Evolutionary conservation across 1,284 basidiomycete species (phyloP), one percentile per base, ranked within the genome.

Genomic region (Inonotus obliquus): DNA sequence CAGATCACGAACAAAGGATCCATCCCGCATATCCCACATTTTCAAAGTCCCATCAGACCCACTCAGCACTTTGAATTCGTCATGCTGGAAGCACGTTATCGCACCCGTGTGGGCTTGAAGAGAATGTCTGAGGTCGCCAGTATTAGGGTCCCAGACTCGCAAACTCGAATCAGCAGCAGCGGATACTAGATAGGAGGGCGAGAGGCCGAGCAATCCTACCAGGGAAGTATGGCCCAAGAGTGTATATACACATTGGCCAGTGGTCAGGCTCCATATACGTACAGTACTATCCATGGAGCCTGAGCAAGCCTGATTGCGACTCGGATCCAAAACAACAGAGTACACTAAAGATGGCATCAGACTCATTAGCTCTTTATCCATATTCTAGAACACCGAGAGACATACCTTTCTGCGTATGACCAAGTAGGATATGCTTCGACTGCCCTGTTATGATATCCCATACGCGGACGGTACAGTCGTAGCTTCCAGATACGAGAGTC

Each of bases 271-370:
- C 95, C 95, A 98, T 38, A 98, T 85, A 58, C 92, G 90, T 66
- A 97, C 94, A 1, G 93, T 95, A 59, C 93, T 91, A 72, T 97
- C 95, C 94, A 97, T 96, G 1, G 95, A 97, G 4, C 95, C 95
- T 0, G 95, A 97, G 65, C 91, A 93, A 37, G 92, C 93, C 69
- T 94, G 89, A 64, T 92, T 87, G 19, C 94, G 89, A 53, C 81
- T 77, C 61, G 87, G 81, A 75, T 97, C 92, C 60, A 96, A 83
- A 38, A 96, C 89, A 63, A 96, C 91, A 69, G 91, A 93, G 76
- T 96, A 96, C 9, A 96, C 94, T 95, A 71, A 62, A 67, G 37
- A 11, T 19, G 3, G 52, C 32, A 25, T 65, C 37, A 62, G 51
- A 41, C 32, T 9, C 9, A 9, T 39, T 19, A 57, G 39, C 17